Evolutionary conservation across 345 rosid species (phyloP), one percentile per base, ranked within the genome.

Genomic region (Rhodamnia rubescens): DNA sequence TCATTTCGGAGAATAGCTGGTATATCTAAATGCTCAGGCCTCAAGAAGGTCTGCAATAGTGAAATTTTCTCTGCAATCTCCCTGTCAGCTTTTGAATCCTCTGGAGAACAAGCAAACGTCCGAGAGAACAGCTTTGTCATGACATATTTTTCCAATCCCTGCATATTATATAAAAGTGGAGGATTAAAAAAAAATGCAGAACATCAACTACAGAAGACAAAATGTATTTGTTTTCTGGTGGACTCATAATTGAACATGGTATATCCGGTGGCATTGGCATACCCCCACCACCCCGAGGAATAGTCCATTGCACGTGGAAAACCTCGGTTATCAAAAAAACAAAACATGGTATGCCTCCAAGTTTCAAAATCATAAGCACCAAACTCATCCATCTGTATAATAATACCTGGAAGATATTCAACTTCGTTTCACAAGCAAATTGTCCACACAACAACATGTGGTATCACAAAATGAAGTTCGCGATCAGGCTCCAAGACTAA

Each of bases 101-200:
- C 93, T 24, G 90, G 84, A 54, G 91, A 84, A 50, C 89, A 88
- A 51, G 93, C 90, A 78, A 92, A 91, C 55, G 91, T 89, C 85
- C 93, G 91, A 11, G 93, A 83, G 81, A 85, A 88, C 86, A 92
- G 64, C 85, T 94, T 89, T 40, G 92, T 92, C 93, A 91, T 93
- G 87, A 92, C 89, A 85, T 94, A 92, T 69, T 90, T 93, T 90
- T 94, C 95, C 87, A 91, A 86, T 85, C 91, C 96, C 95, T 92
- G 87, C 81, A 90, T 59, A 58, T 12, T 52, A 36, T 5, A 20
- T 29, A 85, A 83, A 47, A 15, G 54, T n/a, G 54, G 26, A 59
- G 54, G 32, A 13, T 40, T 54, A 36, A 7, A 11, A 21, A 9
- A 83, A 69, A 49, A 21, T 4, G 6, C n/a, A 9, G 24, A 29